Percentiles rank a stretch among this genome's conserved stretches.
Conservation (phyloP, 257 asterid genomes). For the Solanum bulbocastanum region DNA sequence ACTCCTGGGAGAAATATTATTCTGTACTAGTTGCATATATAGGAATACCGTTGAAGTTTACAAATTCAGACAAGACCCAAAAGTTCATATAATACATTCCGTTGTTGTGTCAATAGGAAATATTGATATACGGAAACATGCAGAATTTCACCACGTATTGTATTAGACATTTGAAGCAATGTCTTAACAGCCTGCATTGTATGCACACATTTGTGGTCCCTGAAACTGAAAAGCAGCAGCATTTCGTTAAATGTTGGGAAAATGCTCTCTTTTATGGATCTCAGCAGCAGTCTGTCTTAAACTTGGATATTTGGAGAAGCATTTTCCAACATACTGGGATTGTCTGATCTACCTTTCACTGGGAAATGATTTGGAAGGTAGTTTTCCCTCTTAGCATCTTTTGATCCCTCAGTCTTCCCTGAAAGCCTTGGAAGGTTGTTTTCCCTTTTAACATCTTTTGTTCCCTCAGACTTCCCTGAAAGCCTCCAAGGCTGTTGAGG, state of each 20-base stretch:
- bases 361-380: slow-evolving; percentile 2
- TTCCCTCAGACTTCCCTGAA: slow-evolving; percentile 29
- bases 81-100: background rate
- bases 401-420: too few relatives aligned
- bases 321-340: slow-evolving; percentile 34
- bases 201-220: background rate
- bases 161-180: background rate
- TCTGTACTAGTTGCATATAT: background rate
- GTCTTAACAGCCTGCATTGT: background rate
- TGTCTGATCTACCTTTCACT: background rate
- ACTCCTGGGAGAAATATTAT: background rate
- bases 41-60: background rate
- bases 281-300: slow-evolving; percentile 7
- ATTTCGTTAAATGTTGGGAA: background rate
- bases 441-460: slow-evolving; percentile 24
- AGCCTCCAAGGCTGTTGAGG: slow-evolving; percentile 55
- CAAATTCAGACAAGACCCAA: background rate
- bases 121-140: background rate
- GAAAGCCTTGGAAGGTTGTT: slow-evolving; percentile 3
- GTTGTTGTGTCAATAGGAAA: background rate
- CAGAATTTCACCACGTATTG: background rate
- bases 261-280: background rate
- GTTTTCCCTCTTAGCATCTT: slow-evolving; percentile 9
- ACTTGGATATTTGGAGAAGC: slow-evolving; percentile 52
- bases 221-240: background rate